Conservation (phyloP, 345 rosid genomes). For the Populus alba region DNA sequence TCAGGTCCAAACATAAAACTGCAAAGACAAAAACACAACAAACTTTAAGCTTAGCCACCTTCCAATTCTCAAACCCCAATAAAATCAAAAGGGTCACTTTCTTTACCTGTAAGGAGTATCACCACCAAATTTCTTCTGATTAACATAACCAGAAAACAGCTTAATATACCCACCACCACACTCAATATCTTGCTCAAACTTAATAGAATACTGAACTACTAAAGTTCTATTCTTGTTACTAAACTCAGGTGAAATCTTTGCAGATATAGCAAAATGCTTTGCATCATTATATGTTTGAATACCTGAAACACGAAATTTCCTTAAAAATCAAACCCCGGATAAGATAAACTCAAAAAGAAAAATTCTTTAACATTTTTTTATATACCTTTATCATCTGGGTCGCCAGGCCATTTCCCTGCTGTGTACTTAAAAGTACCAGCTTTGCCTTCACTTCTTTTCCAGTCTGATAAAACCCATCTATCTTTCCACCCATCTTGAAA, state of each 20-base stretch:
- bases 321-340: neutral
- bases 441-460: conserved; percentile 23
- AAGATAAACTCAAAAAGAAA: neutral
- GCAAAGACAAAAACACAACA: conserved; percentile 17
- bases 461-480: conserved; percentile 60
- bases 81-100: neutral
- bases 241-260: conserved; percentile 72
- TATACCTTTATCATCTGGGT: conserved; percentile 23
- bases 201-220: conserved; percentile 81
- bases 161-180: conserved; percentile 97
- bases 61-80: neutral
- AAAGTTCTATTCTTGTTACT: conserved; percentile 84
- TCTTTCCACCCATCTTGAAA: conserved; percentile 82
- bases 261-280: conserved; percentile 78
- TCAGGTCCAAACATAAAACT: conserved; percentile 99
- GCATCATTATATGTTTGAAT: conserved; percentile 87
- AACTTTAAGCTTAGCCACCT: neutral
- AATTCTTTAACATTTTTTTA: neutral
- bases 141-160: conserved; percentile 90
- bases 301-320: conserved; percentile 41
- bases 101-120: conserved; percentile 90
- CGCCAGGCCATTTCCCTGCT: conserved; percentile 23
- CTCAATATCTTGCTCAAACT: conserved; percentile 86
- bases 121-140: conserved; percentile 98
- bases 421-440: conserved; percentile 24